Evolutionary conservation across 1,284 basidiomycete species (phyloP).

Genomic region (Blastosporella zonata): DNA sequence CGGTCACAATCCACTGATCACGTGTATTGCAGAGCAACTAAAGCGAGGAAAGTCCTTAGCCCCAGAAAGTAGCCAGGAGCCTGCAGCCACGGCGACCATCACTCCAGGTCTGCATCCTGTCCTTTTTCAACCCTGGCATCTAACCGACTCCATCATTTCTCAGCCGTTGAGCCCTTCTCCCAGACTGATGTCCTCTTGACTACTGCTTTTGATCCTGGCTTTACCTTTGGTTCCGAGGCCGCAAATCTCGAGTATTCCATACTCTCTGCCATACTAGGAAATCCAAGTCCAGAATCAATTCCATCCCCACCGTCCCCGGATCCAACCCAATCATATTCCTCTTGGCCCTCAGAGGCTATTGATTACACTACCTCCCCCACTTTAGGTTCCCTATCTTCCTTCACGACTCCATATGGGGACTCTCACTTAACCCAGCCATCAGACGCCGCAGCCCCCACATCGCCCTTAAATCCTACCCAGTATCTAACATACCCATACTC

Average conservation of each 20-base stretch:
- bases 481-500: constrained; percentile 48
- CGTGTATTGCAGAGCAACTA: constrained; percentile 51
- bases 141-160: constrained; percentile 18
- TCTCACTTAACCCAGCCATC: constrained; percentile 38
- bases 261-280: constrained; percentile 85
- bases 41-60: constrained; percentile 50
- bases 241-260: constrained; percentile 92
- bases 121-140: constrained; percentile 8
- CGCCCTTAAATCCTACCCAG: constrained; percentile 33
- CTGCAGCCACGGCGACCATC: constrained; percentile 22
- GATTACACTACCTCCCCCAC: constrained; percentile 42
- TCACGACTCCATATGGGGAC: constrained; percentile 32
- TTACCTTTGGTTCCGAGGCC: constrained; percentile 79
- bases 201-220: constrained; percentile 59
- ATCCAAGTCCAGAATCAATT: constrained; percentile 60
- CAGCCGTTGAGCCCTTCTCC: constrained; percentile 43
- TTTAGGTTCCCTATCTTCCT: constrained; percentile 26
- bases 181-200: constrained; percentile 61
- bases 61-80: constrained; percentile 27
- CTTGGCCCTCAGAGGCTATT: constrained; percentile 42
- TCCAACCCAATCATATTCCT: constrained; percentile 37
- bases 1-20: constrained; percentile 32
- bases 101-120: constrained; percentile 26
- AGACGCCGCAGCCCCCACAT: constrained; percentile 20
- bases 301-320: constrained; percentile 41